Percentiles rank a stretch among this genome's conserved stretches.
These are phyloP conservation scores for Striga hermonthica DNA, from an alignment of 305 asterid species.

Conservation along the genomic window DNA sequence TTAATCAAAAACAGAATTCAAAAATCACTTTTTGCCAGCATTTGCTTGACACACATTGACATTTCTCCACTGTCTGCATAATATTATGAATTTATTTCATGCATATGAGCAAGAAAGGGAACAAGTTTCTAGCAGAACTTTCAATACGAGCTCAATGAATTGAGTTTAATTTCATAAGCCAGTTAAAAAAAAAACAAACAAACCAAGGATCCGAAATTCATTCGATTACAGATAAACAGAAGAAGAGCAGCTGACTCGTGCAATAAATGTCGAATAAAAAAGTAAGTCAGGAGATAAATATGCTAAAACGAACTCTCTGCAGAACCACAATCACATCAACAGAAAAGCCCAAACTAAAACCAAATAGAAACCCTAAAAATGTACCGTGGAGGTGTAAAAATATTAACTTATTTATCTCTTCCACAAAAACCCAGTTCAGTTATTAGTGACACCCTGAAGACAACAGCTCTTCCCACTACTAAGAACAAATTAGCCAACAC, in stretches of 20 bases:
- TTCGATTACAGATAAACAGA: too few relatives aligned
- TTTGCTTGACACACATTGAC: constrained; percentile 11
- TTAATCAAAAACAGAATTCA: not conserved
- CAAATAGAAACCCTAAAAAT: not conserved
- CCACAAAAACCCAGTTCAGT: constrained; percentile 9
- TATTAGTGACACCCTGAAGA: not conserved
- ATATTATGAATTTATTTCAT: constrained; percentile 15
- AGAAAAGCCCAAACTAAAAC: constrained; percentile 4
- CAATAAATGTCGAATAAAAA: too few relatives aligned
- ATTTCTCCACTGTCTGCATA: not conserved
- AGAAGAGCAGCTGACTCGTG: too few relatives aligned
- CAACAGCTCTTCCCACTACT: constrained; percentile 10
- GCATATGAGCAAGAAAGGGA: constrained; percentile 9
- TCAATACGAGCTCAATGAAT: constrained; percentile 15
- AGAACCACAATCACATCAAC: constrained; percentile 9
- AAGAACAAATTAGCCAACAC: not conserved
- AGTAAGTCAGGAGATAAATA: not conserved
- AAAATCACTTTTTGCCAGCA: not conserved
- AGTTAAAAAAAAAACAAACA: too few relatives aligned
- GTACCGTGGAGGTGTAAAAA: too few relatives aligned
- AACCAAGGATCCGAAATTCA: too few relatives aligned
- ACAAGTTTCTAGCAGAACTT: constrained; percentile 13
- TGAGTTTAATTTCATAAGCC: not conserved
- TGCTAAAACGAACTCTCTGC: constrained; percentile 1
- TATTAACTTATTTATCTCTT: constrained; percentile 7